Evolutionary conservation across 2,329 filamentous ascomycete genomes (phyloP), one percentile per base, ranked within the genome.

Genomic region (Talaromyces sp.): DNA sequence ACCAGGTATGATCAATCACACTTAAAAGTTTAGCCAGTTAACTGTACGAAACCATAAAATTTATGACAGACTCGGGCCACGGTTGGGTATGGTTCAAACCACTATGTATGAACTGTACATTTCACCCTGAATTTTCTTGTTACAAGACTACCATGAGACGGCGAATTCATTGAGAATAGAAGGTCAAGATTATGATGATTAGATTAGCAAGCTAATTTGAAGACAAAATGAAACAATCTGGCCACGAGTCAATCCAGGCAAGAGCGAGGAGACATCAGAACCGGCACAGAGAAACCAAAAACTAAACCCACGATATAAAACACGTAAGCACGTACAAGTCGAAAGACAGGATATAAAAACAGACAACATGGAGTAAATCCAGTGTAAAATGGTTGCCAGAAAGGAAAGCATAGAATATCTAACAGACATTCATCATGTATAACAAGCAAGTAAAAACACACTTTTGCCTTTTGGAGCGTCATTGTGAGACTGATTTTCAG

Each of bases 231-330:
- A 65, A 67, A 35, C 65, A 68, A 68, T 63, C 71, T 68, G 72
- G 79, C 80, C 80, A 82, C 82, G 81, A 83, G 82, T 83, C 81
- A 79, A 83, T 79, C 78, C 76, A 69, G 63, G 48, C 22, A 37
- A 13, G 41, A 67, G 68, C 67, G 57, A 75, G 79, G 80, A 82
- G 81, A 83, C 81, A 73, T 82, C 81, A 83, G 82, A 82, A 81
- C 76, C 78, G 80, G 77, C 79, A 66, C 60, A 68, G 68, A 35
- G 48, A 52, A 35, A 54, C 10, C 31, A 19, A 19, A 54, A 3
- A 56, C 14, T 35, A 61, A 50, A 58, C 47, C 47, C 13, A 50
- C 11, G 24, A 33, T 52, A 52, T n/a, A 58, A 58, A 67, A 70
- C 60, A 57, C 64, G 66, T 66, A 65, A 67, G 57, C 66, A 64